Conservation (phyloP, 202 grass and related monocot genomes). For the Eragrostis tef region DNA sequence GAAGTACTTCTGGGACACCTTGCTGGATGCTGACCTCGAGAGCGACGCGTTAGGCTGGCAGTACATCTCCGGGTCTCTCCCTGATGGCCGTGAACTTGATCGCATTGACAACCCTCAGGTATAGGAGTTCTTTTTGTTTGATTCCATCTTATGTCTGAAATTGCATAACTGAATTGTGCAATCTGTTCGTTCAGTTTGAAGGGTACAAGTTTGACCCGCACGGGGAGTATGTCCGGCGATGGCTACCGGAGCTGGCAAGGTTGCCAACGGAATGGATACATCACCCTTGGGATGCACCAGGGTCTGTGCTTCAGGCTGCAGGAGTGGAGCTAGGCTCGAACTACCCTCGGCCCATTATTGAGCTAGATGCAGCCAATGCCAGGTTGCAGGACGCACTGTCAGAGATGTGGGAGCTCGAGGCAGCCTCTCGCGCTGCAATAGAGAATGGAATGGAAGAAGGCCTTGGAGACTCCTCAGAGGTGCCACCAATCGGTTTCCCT, state of each 20-base stretch:
- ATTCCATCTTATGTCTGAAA: slow-evolving; percentile 16
- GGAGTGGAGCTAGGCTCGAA: slow-evolving; percentile 96
- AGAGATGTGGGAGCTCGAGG: slow-evolving; percentile 94
- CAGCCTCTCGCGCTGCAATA: slow-evolving; percentile 71
- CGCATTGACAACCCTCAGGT: slow-evolving; percentile 98
- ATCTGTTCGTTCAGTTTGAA: slow-evolving; percentile 65
- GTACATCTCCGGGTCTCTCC: slow-evolving; percentile 93
- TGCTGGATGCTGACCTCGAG: slow-evolving; percentile 97
- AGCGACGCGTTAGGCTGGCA: slow-evolving; percentile 96
- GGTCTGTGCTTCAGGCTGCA: slow-evolving; percentile 84
- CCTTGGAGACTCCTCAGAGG: slow-evolving; percentile 84
- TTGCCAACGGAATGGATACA: slow-evolving; percentile 98
- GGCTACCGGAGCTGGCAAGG: slow-evolving; percentile 92
- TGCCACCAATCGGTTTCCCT: slow-evolving; percentile 69
- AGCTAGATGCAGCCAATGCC: slow-evolving; percentile 76
- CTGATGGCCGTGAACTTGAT: slow-evolving; percentile 92
- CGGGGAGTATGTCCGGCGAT: slow-evolving; percentile 91
- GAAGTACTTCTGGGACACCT: slow-evolving; percentile 99
- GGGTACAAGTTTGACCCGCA: slow-evolving; percentile 92
- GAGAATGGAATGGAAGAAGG: slow-evolving; percentile 98
- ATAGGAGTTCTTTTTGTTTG: slow-evolving; percentile 8
- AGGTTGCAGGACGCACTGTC: slow-evolving; percentile 76
- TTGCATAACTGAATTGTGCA: slow-evolving; percentile 18
- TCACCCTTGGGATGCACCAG: slow-evolving; percentile 96
- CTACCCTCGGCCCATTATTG: slow-evolving; percentile 80